phyloP scores from a whole-genome alignment of 805 yeast species.

The Starmerella vaccinii region DNA sequence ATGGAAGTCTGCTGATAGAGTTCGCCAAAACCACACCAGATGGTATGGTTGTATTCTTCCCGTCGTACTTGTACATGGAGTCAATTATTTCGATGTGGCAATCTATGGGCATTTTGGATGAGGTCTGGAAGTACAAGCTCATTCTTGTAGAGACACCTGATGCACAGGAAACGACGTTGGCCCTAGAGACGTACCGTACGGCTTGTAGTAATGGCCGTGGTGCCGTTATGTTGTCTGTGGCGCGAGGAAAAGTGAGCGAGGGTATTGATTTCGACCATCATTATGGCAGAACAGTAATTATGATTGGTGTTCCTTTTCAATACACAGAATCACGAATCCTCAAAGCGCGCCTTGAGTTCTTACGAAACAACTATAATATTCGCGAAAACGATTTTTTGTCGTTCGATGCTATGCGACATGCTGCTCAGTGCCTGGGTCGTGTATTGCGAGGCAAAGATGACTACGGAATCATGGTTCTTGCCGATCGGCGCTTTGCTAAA shows the following conservation, averaged over 20 bases:
- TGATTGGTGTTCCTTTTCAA: conserved; percentile 99
- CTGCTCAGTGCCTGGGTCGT: conserved; percentile 96
- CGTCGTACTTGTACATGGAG: conserved; percentile 95
- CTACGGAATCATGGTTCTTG: conserved; percentile 96
- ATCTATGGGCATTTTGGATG: conserved; percentile 93
- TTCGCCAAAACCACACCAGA: conserved; percentile 94
- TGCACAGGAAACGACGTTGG: conserved; percentile 95
- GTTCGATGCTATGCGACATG: conserved; percentile 99
- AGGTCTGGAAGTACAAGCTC: conserved; percentile 94
- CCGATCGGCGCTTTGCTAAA: conserved; percentile 82
- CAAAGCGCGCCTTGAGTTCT: conserved; percentile 86
- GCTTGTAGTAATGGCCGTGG: conserved; percentile 98
- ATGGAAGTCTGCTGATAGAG: conserved; percentile 85
- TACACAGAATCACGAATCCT: conserved; percentile 93
- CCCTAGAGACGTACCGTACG: conserved; percentile 86
- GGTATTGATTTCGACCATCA: conserved; percentile 99
- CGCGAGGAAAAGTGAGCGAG: conserved; percentile 97
- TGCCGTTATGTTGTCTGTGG: conserved; percentile 89
- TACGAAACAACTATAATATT: conserved; percentile 86
- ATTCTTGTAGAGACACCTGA: conserved; percentile 97
- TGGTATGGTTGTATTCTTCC: conserved; percentile 96
- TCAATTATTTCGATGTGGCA: conserved; percentile 98
- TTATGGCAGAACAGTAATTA: conserved; percentile 90
- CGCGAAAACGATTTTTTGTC: conserved; percentile 90
- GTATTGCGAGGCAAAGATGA: conserved; percentile 97